These are phyloP conservation scores for Citrus medica DNA, from an alignment of 345 rosid genomes.

Conservation along the genomic window DNA sequence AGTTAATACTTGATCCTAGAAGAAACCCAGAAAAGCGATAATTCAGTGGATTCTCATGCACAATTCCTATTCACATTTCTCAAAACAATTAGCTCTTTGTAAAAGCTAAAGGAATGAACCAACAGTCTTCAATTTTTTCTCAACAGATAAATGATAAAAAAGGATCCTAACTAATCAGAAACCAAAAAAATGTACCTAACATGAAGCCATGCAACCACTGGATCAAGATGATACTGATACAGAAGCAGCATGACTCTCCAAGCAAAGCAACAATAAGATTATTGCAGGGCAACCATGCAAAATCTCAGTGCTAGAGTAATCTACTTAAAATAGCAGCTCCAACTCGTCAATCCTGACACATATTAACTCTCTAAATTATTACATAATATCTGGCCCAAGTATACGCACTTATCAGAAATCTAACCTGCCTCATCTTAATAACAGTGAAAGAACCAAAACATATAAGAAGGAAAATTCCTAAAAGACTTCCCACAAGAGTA, in stretches of 20 bases:
- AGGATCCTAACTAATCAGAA: background rate
- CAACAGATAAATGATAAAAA: background rate
- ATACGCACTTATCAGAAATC: background rate
- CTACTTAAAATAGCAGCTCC: background rate
- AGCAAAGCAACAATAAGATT: background rate
- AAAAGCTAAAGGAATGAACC: background rate
- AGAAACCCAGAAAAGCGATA: background rate
- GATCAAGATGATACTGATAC: background rate
- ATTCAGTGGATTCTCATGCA: background rate
- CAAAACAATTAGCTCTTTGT: background rate
- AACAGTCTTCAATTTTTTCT: background rate
- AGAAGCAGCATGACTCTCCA: background rate
- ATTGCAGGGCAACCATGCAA: background rate
- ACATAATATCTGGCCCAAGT: background rate
- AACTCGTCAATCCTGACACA: background rate
- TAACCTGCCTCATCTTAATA: background rate
- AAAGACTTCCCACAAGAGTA: background rate
- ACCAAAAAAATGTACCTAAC: background rate
- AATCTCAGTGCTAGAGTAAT: background rate
- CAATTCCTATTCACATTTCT: background rate
- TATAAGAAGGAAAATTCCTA: background rate
- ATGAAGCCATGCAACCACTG: background rate
- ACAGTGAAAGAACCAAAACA: background rate
- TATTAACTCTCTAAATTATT: background rate
- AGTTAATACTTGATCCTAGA: background rate